phyloP scores from a whole-genome alignment of 768 basidiomycete species.

The Kwoniella botswanensis region DNA sequence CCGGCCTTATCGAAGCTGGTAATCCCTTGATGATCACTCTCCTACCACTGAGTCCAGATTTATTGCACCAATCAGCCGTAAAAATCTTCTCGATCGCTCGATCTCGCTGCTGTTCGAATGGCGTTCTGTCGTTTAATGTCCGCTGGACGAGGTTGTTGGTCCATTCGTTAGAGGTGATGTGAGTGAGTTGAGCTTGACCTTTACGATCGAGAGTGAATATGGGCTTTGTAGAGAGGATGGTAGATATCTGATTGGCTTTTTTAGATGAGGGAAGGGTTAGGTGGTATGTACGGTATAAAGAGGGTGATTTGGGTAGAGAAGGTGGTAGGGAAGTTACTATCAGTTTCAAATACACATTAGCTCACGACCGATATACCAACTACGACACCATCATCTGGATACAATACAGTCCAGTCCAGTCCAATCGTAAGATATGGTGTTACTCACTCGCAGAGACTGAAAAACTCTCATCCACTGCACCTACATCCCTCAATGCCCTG shows the following conservation, averaged over 20 bases:
- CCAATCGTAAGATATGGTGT: no score
- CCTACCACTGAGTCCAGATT: constrained; percentile 11
- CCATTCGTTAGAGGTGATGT: neutral
- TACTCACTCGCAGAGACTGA: constrained; percentile 17
- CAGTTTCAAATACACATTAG: no score
- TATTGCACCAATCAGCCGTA: constrained; percentile 21
- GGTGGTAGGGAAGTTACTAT: constrained; percentile 30
- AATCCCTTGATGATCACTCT: constrained; percentile 30
- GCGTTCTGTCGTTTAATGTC: neutral
- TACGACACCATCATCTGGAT: no score
- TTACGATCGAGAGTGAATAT: constrained; percentile 2
- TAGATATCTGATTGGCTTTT: constrained; percentile 3
- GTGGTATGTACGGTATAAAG: constrained; percentile 23
- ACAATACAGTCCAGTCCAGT: no score
- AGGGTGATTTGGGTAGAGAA: constrained; percentile 25
- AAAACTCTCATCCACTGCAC: constrained; percentile 22
- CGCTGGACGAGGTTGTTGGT: constrained; percentile 9
- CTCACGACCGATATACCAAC: no score
- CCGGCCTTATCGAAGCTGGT: constrained; percentile 2
- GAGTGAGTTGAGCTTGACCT: neutral
- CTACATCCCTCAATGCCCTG: constrained; percentile 16
- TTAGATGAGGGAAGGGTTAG: constrained; percentile 10
- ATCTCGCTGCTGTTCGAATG: neutral
- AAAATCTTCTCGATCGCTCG: constrained; percentile 1
- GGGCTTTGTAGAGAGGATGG: constrained; percentile 12